Base-by-base conservation (phyloP, 176 grass and related monocot genomes). In the Ampelocalamus luodianensis region DNA sequence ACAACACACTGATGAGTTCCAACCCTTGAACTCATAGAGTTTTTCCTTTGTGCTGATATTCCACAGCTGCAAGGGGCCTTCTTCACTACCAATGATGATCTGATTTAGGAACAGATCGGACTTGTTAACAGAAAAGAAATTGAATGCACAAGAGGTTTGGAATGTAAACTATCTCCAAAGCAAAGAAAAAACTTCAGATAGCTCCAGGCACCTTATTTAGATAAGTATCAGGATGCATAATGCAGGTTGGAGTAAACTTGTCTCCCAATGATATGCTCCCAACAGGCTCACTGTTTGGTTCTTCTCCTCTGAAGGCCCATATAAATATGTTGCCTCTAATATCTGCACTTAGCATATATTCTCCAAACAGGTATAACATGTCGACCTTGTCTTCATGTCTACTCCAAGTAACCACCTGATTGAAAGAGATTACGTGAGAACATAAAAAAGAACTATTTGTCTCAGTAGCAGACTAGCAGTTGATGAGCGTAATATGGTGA, bases 161-260 rank as follows among this genome's bases (percentile, higher is more conserved):
- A 67, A 17, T 37, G 11, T 8, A 82, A 78, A 71, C 10, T 72
- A 82, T 82, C 39, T 58, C 44, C 49, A 46, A 49, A 78, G 71
- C 43, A 55, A 83, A 50, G 42, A 79, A 62, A 54, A 78, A 40
- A 62, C n/a, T 70, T 36, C 12, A 88, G 40, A 72, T 32, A 82
- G 40, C 22, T 88, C 50, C 50, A 86, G 72, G 60, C 75, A 93
- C 96, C 93, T 98, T 98, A 81, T 98, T 98, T 61, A 98, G 88
- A 53, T 98, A 98, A 89, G 96, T 95, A 92, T 98, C 96, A 13
- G 96, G 96, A 89, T 98, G 96, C 83, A 92, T 90, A 64, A 96
- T 83, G 79, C 96, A 95, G 58, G 88, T 94, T 69, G 96, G 96
- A 24, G 88, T 85, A 68, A 95, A 95, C 17, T 89, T 93, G 45